A percentile compares a stretch with the other conserved stretches of the same genome.
Evolutionary conservation across 352 stramenopile species (phyloP).

Genomic region (Globisporangium radiosum): DNA sequence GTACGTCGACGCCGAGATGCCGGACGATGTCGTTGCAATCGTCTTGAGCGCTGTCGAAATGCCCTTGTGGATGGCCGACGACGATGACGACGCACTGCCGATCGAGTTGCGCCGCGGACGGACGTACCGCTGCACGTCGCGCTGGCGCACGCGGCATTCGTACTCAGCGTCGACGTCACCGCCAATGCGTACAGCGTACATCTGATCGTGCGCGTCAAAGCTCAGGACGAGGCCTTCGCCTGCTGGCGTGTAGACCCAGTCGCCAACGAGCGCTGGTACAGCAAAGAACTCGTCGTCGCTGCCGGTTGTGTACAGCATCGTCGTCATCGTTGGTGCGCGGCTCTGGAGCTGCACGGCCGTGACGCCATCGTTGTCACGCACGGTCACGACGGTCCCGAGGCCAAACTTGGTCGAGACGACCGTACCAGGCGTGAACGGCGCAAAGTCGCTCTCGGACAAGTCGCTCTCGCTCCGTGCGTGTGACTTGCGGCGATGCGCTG

Average conservation of each 20-base stretch:
- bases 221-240: slow-evolving; percentile 47
- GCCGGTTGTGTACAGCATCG: slow-evolving; percentile 29
- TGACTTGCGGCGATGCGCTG: slow-evolving; percentile 12
- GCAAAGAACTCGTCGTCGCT: slow-evolving; percentile 40
- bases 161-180: slow-evolving; percentile 26
- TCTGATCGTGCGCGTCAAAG: slow-evolving; percentile 40
- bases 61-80: slow-evolving; percentile 37
- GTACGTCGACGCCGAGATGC: slow-evolving; percentile 34
- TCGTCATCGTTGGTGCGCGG: slow-evolving; percentile 25
- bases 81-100: slow-evolving; percentile 18
- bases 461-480: slow-evolving; percentile 33
- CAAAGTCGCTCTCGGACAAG: slow-evolving; percentile 36
- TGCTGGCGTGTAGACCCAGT: slow-evolving; percentile 51
- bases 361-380: slow-evolving; percentile 43
- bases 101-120: slow-evolving; percentile 29
- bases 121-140: slow-evolving; percentile 34
- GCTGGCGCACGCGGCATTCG: slow-evolving; percentile 27
- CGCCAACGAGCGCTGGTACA: slow-evolving; percentile 46
- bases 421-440: slow-evolving; percentile 27
- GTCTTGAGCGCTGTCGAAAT: slow-evolving; percentile 45
- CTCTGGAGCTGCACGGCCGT: slow-evolving; percentile 44
- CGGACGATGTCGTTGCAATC: slow-evolving; percentile 53
- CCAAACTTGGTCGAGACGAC: slow-evolving; percentile 59
- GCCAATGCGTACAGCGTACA: slow-evolving; percentile 46
- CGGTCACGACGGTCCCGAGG: slow-evolving; percentile 47